These are phyloP conservation scores for Saturnispora diversa DNA, from an alignment of 805 yeast genomes.

Conservation along the genomic window DNA sequence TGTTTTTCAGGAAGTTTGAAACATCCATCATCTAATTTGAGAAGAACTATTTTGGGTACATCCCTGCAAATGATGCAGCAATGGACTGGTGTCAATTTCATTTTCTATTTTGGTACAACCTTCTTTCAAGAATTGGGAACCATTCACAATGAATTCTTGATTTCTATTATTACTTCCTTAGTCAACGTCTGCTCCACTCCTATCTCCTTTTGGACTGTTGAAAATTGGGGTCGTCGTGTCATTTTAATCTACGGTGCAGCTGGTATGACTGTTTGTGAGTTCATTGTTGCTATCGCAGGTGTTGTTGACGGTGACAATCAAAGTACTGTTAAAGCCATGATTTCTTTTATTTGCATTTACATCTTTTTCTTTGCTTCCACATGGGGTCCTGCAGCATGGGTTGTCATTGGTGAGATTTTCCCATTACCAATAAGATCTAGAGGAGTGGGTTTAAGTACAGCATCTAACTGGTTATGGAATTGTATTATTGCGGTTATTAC, in stretches of 20 bases:
- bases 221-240: conserved; percentile 51
- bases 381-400: conserved; percentile 81
- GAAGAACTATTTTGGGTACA: conserved; percentile 37
- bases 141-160: conserved; percentile 38
- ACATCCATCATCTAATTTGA: conserved; percentile 30
- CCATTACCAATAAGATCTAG: conserved; percentile 68
- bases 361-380: conserved; percentile 70
- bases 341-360: conserved; percentile 44
- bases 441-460: conserved; percentile 60
- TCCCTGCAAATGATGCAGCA: conserved; percentile 50
- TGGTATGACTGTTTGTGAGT: conserved; percentile 44
- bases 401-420: conserved; percentile 48
- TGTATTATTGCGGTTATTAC: conserved; percentile 67
- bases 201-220: conserved; percentile 47
- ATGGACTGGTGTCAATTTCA: conserved; percentile 67
- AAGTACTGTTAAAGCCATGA: conserved; percentile 26
- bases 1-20: conserved; percentile 37
- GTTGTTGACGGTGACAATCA: conserved; percentile 21
- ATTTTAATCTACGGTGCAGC: conserved; percentile 40
- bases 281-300: conserved; percentile 43
- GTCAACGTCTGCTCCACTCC: conserved; percentile 45
- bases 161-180: conserved; percentile 43
- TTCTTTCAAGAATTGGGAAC: conserved; percentile 49
- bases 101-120: conserved; percentile 65
- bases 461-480: conserved; percentile 74